Evolutionary conservation across 306 rosid species (phyloP).

Genomic region (Sicyos baderoa): DNA sequence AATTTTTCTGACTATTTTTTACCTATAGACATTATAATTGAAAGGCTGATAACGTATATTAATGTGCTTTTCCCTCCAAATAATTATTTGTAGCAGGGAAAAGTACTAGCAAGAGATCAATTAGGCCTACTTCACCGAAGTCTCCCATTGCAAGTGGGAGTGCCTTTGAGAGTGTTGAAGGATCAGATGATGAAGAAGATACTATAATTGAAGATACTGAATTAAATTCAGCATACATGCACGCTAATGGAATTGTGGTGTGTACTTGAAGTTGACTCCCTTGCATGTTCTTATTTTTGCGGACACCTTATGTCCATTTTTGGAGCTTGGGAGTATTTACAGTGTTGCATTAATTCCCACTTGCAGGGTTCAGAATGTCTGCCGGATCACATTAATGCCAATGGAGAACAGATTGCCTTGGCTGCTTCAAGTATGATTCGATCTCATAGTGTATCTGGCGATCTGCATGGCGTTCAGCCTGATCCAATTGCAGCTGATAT

Average conservation of each 20-base stretch:
- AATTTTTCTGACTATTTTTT: neutral
- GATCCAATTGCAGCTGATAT: conserved; percentile 98
- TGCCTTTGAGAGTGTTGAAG: conserved; percentile 87
- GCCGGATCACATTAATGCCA: conserved; percentile 24
- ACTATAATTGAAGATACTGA: conserved; percentile 34
- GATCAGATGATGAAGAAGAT: conserved; percentile 76
- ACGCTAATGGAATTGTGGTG: conserved; percentile 63
- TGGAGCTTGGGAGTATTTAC: neutral
- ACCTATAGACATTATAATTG: neutral
- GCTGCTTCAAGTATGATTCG: conserved; percentile 76
- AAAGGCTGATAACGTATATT: neutral
- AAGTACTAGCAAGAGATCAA: conserved; percentile 45
- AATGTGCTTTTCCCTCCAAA: no score
- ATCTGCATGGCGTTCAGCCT: conserved; percentile 91
- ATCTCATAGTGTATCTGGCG: conserved; percentile 92
- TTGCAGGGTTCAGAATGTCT: conserved; percentile 50
- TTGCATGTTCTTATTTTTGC: neutral
- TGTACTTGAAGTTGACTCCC: conserved; percentile 33
- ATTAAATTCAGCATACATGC: conserved; percentile 47
- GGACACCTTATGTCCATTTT: neutral
- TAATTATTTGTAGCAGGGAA: conserved; percentile 51
- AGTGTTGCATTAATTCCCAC: neutral
- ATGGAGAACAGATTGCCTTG: conserved; percentile 59
- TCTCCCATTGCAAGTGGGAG: conserved; percentile 93
- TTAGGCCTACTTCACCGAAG: conserved; percentile 68